A percentile compares a stretch with the other conserved stretches of the same genome.
Evolutionary conservation across 2,329 filamentous ascomycete species (phyloP).

Genomic region (Clarireedia monteithiana): DNA sequence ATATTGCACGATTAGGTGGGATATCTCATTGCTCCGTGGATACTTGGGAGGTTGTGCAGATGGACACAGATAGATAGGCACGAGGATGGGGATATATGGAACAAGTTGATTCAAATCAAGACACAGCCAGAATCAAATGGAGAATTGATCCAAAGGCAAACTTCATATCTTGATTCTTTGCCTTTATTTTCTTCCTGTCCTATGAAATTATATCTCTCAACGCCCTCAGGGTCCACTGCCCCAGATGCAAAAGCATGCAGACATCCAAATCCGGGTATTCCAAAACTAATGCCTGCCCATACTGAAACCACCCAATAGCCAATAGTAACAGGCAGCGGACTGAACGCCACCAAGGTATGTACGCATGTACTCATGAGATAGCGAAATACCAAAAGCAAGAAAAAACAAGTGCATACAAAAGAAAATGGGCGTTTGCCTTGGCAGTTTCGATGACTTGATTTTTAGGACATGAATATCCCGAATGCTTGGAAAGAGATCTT

Average conservation of each 20-base stretch:
- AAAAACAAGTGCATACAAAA: not conserved
- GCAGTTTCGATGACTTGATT: no score
- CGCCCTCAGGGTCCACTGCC: not conserved
- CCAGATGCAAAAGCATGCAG: not conserved
- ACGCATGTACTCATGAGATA: not conserved
- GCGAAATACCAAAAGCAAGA: not conserved
- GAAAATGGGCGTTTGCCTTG: not conserved
- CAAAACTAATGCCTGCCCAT: not conserved
- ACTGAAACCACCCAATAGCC: not conserved
- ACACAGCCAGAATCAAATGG: no score
- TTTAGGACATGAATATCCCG: not conserved
- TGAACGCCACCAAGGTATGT: not conserved
- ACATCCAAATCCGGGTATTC: conserved; percentile 5
- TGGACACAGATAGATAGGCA: not conserved
- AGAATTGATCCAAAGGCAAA: not conserved
- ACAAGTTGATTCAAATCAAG: not conserved
- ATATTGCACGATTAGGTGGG: no score
- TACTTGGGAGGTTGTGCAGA: not conserved
- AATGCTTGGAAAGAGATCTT: not conserved
- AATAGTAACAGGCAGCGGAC: not conserved
- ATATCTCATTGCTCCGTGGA: not conserved
- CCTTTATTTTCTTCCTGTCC: not conserved
- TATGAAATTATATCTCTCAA: not conserved
- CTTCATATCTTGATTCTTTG: not conserved
- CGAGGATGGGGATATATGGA: not conserved